A percentile compares a stretch with the other conserved stretches of the same genome.
Conservation (phyloP, 441 rosid species). For the Populus hybrid region DNA sequence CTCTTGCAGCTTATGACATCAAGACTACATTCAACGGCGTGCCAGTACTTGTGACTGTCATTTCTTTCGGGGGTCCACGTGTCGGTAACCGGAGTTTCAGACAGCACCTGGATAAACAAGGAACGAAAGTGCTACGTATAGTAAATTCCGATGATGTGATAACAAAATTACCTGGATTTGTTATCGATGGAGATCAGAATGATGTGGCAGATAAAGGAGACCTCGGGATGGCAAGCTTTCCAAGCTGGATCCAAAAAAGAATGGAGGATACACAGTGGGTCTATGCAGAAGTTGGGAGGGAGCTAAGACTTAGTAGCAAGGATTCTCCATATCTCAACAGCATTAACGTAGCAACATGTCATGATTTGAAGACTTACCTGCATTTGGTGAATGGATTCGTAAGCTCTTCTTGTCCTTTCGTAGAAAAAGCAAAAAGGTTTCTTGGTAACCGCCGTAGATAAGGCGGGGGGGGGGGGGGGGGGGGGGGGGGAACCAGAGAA, state of each 20-base stretch:
- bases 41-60: slow-evolving; percentile 56
- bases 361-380: slow-evolving; percentile 68
- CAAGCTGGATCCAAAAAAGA: slow-evolving; percentile 55
- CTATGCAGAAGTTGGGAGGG: slow-evolving; percentile 73
- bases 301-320: slow-evolving; percentile 59
- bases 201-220: slow-evolving; percentile 7
- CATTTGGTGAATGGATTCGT: slow-evolving; percentile 66
- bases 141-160: slow-evolving; percentile 72
- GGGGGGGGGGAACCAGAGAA: too few relatives aligned
- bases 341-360: slow-evolving; percentile 59
- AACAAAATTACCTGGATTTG: slow-evolving; percentile 77
- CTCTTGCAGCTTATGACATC: slow-evolving; percentile 58
- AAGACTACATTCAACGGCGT: slow-evolving; percentile 42
- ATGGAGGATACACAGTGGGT: slow-evolving; percentile 59
- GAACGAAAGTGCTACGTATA: slow-evolving; percentile 62
- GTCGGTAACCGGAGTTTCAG: slow-evolving; percentile 69
- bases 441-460: slow-evolving; percentile 7
- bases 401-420: slow-evolving; percentile 62
- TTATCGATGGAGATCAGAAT: slow-evolving; percentile 33
- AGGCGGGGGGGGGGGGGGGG: too few relatives aligned
- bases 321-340: slow-evolving; percentile 53
- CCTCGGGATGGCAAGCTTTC: slow-evolving; percentile 24
- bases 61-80: slow-evolving; percentile 82
- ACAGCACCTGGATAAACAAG: slow-evolving; percentile 52
- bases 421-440: slow-evolving; percentile 44